A percentile compares a stretch with the other conserved stretches of the same genome.
These are phyloP conservation scores for Aspergillus chevalieri DNA, from an alignment of 2,329 filamentous ascomycete genomes.

Conservation along the genomic window DNA sequence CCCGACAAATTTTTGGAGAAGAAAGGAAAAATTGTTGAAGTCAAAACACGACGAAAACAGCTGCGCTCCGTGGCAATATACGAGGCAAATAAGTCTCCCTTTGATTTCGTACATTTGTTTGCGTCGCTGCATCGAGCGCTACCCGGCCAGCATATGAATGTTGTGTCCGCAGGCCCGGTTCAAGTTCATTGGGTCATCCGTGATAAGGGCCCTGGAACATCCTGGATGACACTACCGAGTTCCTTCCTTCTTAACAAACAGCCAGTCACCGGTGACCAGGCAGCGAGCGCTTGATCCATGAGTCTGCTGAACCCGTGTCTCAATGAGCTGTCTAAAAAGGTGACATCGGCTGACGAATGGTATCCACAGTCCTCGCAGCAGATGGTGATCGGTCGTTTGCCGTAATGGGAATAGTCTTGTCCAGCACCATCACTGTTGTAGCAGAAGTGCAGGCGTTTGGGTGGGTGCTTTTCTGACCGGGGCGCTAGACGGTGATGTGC, in stretches of 20 bases:
- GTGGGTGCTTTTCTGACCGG: neutral
- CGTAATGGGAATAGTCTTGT: neutral
- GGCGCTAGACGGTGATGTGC: neutral
- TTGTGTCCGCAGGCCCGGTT: neutral
- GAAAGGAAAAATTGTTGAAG: too few species aligned
- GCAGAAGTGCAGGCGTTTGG: neutral
- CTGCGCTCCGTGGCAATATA: too few species aligned
- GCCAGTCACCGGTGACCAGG: neutral
- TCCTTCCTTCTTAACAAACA: neutral
- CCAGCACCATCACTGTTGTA: neutral
- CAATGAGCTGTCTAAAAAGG: neutral
- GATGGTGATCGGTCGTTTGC: neutral
- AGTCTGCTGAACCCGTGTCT: neutral
- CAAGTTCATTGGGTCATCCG: neutral
- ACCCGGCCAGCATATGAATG: neutral
- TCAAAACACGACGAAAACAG: too few species aligned
- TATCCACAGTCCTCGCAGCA: neutral
- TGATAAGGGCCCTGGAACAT: neutral
- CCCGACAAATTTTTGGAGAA: too few species aligned
- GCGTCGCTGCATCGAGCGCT: neutral
- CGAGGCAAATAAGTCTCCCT: too few species aligned
- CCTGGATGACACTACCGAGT: neutral
- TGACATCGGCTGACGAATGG: neutral
- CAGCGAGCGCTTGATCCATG: neutral
- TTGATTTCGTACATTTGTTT: neutral